Evolutionary conservation across 2,329 filamentous ascomycete species (phyloP), one percentile per base, ranked within the genome.

Genomic region (Fusarium citri): DNA sequence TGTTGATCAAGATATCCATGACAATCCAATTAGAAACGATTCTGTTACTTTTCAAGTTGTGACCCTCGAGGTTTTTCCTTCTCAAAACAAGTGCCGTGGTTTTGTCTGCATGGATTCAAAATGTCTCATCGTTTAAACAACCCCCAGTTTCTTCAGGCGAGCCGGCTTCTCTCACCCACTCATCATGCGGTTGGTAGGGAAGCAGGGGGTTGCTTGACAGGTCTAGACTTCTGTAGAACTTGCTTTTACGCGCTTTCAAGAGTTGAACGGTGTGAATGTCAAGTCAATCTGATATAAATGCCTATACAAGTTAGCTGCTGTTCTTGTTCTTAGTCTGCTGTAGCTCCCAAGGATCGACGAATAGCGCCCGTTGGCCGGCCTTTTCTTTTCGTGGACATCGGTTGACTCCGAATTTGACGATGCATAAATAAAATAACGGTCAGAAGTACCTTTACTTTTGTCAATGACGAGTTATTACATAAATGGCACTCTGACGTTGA

Each of bases 61-160:
- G 12, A 41, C 31, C 49, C 42, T 22, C 28, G 45, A 49, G 53
- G 31, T 37, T 48, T 31, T n/a, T 23, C 7, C 23, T 31, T 23
- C 34, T 25, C 30, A 43, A 40, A 49, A 67, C 58, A 71, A 71
- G 49, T 71, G 67, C 68, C 67, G 67, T 60, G 40, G 18, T 41
- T 51, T 51, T 26, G 26, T 40, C 41, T 48, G 40, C 66, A 68
- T 54, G 67, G 67, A 41, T 48, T 53, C 25, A 47, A 43, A 53
- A 42, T 56, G 50, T 68, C 67, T 66, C 62, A 59, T 54, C 31
- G 49, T 64, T 47, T 48, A 26, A 46, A 68, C 34, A 37, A 37
- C 34, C 54, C 63, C 67, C 55, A 59, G 63, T 47, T 64, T 68
- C 67, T 64, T 64, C 45, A 71, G 59, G 61, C 56, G 60, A 61